Conservation (phyloP, 768 basidiomycete genomes). For the Kwoniella dejecticola region DNA sequence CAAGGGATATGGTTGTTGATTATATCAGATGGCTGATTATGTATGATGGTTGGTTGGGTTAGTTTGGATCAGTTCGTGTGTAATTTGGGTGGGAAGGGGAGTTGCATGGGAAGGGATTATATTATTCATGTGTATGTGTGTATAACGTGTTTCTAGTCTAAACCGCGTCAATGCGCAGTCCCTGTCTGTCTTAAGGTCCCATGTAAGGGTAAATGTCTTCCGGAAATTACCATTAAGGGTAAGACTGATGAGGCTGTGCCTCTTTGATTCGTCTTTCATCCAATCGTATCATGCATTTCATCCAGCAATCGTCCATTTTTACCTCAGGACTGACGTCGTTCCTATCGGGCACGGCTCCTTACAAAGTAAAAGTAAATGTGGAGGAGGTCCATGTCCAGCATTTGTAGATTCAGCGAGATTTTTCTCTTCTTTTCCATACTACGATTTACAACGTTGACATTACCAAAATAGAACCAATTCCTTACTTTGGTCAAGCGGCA, state of each 20-base stretch:
- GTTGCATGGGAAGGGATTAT: neutral
- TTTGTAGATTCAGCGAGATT: neutral
- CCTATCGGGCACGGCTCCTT: neutral
- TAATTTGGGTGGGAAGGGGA: neutral
- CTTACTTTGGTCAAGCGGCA: too few relatives aligned
- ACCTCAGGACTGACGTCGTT: constrained; percentile 12
- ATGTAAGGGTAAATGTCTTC: neutral
- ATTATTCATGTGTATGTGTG: neutral
- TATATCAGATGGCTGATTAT: constrained; percentile 5
- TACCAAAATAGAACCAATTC: too few relatives aligned
- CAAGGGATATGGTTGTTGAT: neutral
- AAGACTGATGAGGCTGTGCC: constrained; percentile 11
- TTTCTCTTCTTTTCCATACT: neutral
- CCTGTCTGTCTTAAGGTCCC: neutral
- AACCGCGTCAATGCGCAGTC: constrained; percentile 11
- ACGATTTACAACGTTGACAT: neutral
- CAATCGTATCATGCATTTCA: too few relatives aligned
- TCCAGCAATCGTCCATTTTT: too few relatives aligned
- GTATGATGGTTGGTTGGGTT: too few relatives aligned
- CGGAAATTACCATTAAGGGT: neutral
- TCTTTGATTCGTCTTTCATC: neutral
- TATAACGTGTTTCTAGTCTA: neutral
- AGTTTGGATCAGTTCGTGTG: neutral
- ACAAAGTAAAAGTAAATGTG: neutral
- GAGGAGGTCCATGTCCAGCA: constrained; percentile 6